Percentiles rank a stretch among this genome's conserved stretches.
Evolutionary conservation across 1,284 basidiomycete species (phyloP).

Genomic region (Marasmius fiardii): DNA sequence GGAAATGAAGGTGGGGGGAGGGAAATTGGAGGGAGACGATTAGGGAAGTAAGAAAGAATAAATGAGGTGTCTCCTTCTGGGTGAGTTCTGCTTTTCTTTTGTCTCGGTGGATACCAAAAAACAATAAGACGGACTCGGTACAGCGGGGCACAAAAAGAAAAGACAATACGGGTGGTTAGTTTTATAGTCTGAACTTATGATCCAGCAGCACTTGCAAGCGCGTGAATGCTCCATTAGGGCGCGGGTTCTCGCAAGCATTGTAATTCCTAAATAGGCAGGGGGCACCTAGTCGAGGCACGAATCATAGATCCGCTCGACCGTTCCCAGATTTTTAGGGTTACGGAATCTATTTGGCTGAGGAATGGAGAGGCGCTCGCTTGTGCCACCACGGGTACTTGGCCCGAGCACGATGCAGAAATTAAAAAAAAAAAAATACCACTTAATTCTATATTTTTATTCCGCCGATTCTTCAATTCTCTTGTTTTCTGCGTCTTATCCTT

Average conservation of each 20-base stretch:
- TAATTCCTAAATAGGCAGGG: constrained; percentile 8
- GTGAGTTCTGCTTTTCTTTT: constrained; percentile 40
- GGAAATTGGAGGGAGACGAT: constrained; percentile 11
- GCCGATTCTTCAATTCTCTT: no score
- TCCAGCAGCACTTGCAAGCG: neutral
- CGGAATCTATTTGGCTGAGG: constrained; percentile 36
- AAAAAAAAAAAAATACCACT: constrained; percentile 30
- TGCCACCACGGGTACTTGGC: neutral
- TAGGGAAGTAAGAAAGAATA: constrained; percentile 21
- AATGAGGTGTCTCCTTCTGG: constrained; percentile 39
- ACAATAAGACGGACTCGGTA: constrained; percentile 55
- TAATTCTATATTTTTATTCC: constrained; percentile 35
- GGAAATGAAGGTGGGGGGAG: constrained; percentile 14
- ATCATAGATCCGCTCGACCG: neutral
- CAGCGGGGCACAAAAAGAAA: constrained; percentile 55
- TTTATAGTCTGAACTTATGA: constrained; percentile 49
- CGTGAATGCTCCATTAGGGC: neutral
- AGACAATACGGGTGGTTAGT: constrained; percentile 55
- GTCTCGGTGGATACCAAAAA: constrained; percentile 30
- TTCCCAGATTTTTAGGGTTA: constrained; percentile 10
- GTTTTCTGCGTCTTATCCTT: no score
- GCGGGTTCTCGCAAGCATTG: constrained; percentile 1
- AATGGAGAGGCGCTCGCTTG: constrained; percentile 2
- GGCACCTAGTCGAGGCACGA: neutral
- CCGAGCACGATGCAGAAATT: constrained; percentile 14